Base-by-base conservation (phyloP, 192 early-diverging fungal species). In the Backusella morwellensis region DNA sequence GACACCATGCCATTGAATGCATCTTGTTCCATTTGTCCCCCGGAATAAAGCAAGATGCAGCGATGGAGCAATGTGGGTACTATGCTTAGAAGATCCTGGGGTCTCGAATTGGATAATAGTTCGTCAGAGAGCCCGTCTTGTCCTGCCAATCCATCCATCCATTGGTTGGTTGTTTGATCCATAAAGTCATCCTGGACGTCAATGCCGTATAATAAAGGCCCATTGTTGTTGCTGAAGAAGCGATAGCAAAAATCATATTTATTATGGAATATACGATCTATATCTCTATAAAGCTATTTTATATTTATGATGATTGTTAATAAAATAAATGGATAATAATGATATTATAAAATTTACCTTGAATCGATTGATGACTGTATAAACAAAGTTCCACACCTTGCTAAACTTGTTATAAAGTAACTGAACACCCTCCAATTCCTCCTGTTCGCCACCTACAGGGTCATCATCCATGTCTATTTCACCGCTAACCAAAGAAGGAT, bases 111-210 rank as follows among this genome's bases (percentile, higher is more conserved):
- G n/a, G 78, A 75, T 1, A 84, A 29, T 15, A 84, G 47, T 15
- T 75, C 74, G 50, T 80, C 82, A 7, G 82, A 80, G 0, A 84
- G 68, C 1, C 79, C 79, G 59, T 84, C 79, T 40, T 56, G 70
- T 15, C 77, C 75, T 9, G 66, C 71, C 4, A 84, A 21, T 32
- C 77, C 82, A 5, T 44, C 32, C 76, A 76, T 38, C 82, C 82
- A 84, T 35, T 72, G 47, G 35, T 69, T 72, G 29, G 78, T 70
- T 19, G 77, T 67, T 32, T 38, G 50, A 38, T 84, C 79, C 52
- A 76, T 68, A 23, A 70, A 52, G 6, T 70, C 26, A 21, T 72
- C 80, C 0, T 35, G 56, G 15, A 47, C 41, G 32, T 74, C 59
- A 34, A 71, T 75, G 14, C 66, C 74, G 34, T 75, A 77, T 4